Conservation (phyloP, 768 basidiomycete genomes). For the Auricularia sp. region DNA sequence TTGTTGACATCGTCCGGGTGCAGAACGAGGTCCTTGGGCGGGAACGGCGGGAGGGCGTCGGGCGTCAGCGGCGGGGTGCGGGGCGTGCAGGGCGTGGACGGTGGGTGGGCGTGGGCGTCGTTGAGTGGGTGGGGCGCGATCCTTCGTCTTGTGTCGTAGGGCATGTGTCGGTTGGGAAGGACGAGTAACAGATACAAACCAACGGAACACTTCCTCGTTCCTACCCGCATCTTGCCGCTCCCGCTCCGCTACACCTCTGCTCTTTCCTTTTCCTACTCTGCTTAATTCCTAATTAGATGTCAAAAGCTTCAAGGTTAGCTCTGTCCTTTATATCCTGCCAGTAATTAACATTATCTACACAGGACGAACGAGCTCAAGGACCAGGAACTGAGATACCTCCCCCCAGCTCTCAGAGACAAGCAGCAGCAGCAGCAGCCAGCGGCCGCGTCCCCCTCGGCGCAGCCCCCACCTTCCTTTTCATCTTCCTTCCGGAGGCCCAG, state of each 20-base stretch:
- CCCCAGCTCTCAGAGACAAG: slow-evolving; percentile 1
- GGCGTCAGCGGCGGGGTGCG: not conserved
- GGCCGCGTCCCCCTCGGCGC: not conserved
- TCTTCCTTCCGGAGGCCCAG: slow-evolving; percentile 72
- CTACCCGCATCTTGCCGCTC: not conserved
- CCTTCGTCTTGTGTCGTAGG: not conserved
- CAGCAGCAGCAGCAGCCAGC: not conserved
- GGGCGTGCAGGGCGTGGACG: not conserved
- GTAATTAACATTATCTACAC: not conserved
- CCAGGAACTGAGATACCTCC: slow-evolving; percentile 1
- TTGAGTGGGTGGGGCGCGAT: not conserved
- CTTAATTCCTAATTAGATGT: not conserved
- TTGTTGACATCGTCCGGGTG: slow-evolving; percentile 65
- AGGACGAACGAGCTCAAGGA: not conserved
- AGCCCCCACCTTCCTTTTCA: not conserved
- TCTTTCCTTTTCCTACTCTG: not conserved
- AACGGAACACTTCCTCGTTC: not conserved
- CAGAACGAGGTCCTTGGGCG: slow-evolving; percentile 53
- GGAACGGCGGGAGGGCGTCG: slow-evolving; percentile 29
- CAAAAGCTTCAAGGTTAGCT: not conserved
- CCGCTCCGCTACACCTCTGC: not conserved
- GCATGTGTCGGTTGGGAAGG: not conserved
- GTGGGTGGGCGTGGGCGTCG: not conserved
- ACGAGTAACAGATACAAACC: not conserved
- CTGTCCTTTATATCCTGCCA: not conserved